A percentile compares a stretch with the other conserved stretches of the same genome.
Conservation (phyloP, 495 filamentous ascomycete genomes). For the Geoglossum glabrum region DNA sequence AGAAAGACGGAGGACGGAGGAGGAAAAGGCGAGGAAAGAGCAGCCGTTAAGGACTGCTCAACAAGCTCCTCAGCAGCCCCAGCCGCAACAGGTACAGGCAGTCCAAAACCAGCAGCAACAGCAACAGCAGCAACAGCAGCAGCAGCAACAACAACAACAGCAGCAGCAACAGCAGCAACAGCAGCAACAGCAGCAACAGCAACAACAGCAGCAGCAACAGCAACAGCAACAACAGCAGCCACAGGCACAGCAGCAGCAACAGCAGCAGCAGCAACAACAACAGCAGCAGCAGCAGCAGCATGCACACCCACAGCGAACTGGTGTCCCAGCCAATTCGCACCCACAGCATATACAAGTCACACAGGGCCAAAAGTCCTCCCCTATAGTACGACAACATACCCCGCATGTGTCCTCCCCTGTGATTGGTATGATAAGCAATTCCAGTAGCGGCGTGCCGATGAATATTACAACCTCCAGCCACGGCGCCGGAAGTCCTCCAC, state of each 20-base stretch:
- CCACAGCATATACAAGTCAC: too few species aligned
- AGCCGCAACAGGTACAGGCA: conserved; percentile 13
- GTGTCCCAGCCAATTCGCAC: too few species aligned
- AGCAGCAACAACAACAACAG: conserved; percentile 27
- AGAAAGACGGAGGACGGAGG: neutral
- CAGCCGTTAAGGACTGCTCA: conserved; percentile 10
- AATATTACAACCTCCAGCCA: conserved; percentile 57
- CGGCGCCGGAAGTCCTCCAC: conserved; percentile 49
- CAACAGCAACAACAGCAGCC: conserved; percentile 10
- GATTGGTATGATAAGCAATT: conserved; percentile 32
- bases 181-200: conserved; percentile 10
- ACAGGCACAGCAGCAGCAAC: conserved; percentile 19
- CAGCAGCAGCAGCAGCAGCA: neutral
- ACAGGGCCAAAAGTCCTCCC: conserved; percentile 57
- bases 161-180: conserved; percentile 16
- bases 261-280: conserved; percentile 10
- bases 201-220: conserved; percentile 21
- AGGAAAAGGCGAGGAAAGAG: conserved; percentile 11
- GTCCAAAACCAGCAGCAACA: conserved; percentile 16
- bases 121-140: conserved; percentile 16
- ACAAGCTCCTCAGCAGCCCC: conserved; percentile 1
- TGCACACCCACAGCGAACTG: conserved; percentile 13
- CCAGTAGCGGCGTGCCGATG: conserved; percentile 49
- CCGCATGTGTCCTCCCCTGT: conserved; percentile 67
- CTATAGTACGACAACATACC: conserved; percentile 58